Base-by-base conservation (phyloP, 75 land plant genomes). In the Chamaecyparis obtusa region DNA sequence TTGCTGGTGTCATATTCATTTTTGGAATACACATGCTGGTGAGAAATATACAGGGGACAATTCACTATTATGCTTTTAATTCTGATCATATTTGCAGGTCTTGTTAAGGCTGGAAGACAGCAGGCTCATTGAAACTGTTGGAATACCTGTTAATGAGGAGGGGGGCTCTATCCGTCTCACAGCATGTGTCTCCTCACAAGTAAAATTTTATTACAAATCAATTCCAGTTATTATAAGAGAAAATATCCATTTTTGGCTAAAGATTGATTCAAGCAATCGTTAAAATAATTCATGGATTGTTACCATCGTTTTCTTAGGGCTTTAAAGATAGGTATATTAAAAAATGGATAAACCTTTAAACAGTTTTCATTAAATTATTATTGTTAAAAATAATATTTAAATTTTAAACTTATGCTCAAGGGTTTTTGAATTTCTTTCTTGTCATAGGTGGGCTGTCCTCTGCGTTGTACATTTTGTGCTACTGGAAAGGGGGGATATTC, bases 101-200 rank as follows among this genome's bases (percentile, higher is more conserved):
- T 88, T 97, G 77, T 37, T 98, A 85, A 93, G 90, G 88, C 88
- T 98, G 87, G 95, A 92, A 83, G 99, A 98, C 85, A 91, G 89
- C 80, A 92, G 97, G 88, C 83, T 98, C 83, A 90, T 98, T 84
- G 99, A 98, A 90, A 95, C 97, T 24, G 99, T 98, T 56, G 99
- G 99, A 56, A 98, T 98, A 89, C 99, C 99, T 32, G 94, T 91
- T 71, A 89, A 91, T 84, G 96, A 96, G 87, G 93, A 92, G 2
- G 95, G 92, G 21, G 94, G 92, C 78, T 91, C 94, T 10, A 37
- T 74, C 54, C 95, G 99, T 35, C 94, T 98, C 32, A 98, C 99
- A 82, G 99, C 95, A 15, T 98, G 99, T 89, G 96, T 98, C 0
- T 98, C 99, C 39, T 98, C 99, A 54, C 99, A 98, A 97, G 99